Conservation (phyloP, 495 filamentous ascomycete genomes). For the Aspergillus haitiensis region DNA sequence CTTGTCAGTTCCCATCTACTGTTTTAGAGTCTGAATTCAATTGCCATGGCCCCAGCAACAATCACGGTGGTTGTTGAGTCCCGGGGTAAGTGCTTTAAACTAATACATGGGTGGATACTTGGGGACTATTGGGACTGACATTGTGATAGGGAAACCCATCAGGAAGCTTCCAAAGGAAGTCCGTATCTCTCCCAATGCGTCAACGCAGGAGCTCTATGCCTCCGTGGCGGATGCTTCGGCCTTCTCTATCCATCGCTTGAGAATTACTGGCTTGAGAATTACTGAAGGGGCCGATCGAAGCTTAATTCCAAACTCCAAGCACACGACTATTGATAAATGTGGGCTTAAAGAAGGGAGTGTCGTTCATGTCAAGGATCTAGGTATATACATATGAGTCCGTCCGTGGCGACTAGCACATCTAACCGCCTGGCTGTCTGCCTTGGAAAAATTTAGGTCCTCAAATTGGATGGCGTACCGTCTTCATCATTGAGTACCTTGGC, state of each 20-base stretch:
- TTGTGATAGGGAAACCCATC: constrained; percentile 57
- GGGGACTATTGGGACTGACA: constrained; percentile 4
- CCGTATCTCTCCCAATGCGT: constrained; percentile 58
- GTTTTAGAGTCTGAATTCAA: not conserved
- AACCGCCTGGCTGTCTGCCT: not conserved
- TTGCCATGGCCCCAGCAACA: constrained; percentile 33
- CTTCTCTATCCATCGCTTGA: constrained; percentile 59
- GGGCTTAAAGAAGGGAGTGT: constrained; percentile 68
- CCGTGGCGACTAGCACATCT: not conserved
- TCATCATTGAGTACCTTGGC: constrained; percentile 90
- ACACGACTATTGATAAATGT: constrained; percentile 58
- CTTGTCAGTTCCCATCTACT: not conserved
- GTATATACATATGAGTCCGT: constrained; percentile 49
- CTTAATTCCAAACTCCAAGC: constrained; percentile 67
- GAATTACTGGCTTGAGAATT: constrained; percentile 69
- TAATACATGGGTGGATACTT: not conserved
- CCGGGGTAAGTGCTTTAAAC: constrained; percentile 35
- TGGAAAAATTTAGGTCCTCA: constrained; percentile 67
- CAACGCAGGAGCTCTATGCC: constrained; percentile 63
- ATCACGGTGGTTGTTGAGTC: constrained; percentile 43
- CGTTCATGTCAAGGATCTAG: constrained; percentile 90
- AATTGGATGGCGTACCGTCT: constrained; percentile 91
- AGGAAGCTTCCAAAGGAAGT: constrained; percentile 68
- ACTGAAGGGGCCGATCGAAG: constrained; percentile 70
- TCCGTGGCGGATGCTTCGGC: constrained; percentile 54